Conservation (phyloP, 2,329 filamentous ascomycete species). For the Pseudocercospora crystallina region DNA sequence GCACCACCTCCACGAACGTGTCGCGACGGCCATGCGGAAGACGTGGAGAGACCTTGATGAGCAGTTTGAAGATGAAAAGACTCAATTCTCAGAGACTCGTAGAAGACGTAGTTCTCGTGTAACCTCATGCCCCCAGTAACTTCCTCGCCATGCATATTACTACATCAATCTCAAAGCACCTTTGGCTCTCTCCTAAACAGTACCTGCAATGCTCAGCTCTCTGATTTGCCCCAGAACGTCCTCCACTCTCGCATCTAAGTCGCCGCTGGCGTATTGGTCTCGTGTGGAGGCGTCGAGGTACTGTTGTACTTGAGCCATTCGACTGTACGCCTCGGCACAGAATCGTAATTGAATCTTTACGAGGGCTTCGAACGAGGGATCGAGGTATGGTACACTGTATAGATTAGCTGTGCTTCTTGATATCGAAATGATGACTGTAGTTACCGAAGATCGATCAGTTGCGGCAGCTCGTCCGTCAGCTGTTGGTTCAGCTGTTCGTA, state of each 20-base stretch:
- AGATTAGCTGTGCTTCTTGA: slow-evolving; percentile 5
- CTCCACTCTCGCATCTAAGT: slow-evolving; percentile 87
- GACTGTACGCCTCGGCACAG: slow-evolving; percentile 93
- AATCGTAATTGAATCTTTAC: slow-evolving; percentile 98
- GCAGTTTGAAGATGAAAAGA: no score
- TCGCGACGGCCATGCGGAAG: no score
- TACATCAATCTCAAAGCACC: no score
- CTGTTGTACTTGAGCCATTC: slow-evolving; percentile 99
- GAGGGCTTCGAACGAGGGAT: slow-evolving; percentile 94
- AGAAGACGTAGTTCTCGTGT: no score
- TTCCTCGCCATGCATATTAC: no score
- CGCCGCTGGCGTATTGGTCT: slow-evolving; percentile 92
- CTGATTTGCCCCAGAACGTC: slow-evolving; percentile 96
- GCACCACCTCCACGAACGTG: no score
- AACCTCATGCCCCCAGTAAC: no score
- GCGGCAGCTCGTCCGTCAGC: slow-evolving; percentile 85
- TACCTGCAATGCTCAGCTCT: slow-evolving; percentile 86
- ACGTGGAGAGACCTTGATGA: no score
- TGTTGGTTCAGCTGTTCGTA: slow-evolving; percentile 99
- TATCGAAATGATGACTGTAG: slow-evolving; percentile 1
- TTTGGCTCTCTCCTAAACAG: slow-evolving; percentile 48
- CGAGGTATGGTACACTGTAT: slow-evolving; percentile 77
- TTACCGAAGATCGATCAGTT: slow-evolving; percentile 85
- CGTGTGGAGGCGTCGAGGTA: slow-evolving; percentile 89
- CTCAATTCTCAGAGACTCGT: no score